Evolutionary conservation across 768 basidiomycete species (phyloP), one percentile per base, ranked within the genome.

Genomic region (Naganishia onofrii): DNA sequence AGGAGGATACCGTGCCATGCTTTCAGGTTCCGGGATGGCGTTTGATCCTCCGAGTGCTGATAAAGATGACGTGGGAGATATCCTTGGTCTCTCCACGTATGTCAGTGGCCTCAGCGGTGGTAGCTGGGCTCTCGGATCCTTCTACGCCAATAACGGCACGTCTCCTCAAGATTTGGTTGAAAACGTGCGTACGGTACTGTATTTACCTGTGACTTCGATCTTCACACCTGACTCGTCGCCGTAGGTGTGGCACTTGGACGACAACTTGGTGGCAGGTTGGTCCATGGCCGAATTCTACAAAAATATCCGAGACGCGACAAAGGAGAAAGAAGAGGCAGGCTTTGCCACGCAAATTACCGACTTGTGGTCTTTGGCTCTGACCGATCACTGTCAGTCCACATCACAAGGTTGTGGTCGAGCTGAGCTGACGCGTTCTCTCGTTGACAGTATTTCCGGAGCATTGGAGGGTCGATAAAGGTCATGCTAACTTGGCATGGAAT

Each of bases 31-130:
- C 0, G 88, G 66, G 8, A 31, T 32, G 46, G 66, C 66, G 21
- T 67, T 67, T 36, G 34, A 4, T 36, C 34, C 34, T 5, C 34
- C 34, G 12, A 54, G 51, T 31, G 12, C 17, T 28, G 31, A 44
- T 3, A 21, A 52, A 21, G 66, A 51, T 2, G 26, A 23, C 17
- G 66, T 51, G 12, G 66, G 66, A 31, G 66, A 67, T 28, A 29
- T 90, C 19, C 80, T 89, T 52, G 89, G 90, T 76, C 86, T 88
- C n/a, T 80, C 87, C 3, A 87, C 86, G 2, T 91, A 90, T 80
- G 81, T 89, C 51, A 79, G 86, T 12, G 89, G 86, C 1, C 82
- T 90, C 9, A 77, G 76, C 67, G 79, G 79, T 36, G 79, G 79
- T 12, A 72, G 71, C 58, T 80, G 76, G 78, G 76, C 70, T 12